phyloP scores from a whole-genome alignment of 2,329 filamentous ascomycete genomes.

The Aspergillus uvarum region DNA sequence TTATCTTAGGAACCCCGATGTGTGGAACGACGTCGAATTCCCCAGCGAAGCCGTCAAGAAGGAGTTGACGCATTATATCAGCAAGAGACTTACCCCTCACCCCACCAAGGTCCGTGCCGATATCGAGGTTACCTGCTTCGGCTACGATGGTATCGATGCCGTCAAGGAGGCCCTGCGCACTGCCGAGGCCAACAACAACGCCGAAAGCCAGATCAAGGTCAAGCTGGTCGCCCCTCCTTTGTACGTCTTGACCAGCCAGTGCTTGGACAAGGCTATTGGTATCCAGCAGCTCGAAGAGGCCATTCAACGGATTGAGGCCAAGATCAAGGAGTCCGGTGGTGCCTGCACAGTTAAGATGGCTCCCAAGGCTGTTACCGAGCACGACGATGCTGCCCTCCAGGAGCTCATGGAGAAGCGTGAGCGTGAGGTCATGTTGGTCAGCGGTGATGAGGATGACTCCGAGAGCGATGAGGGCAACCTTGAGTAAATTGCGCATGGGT shows the following conservation, averaged over 20 bases:
- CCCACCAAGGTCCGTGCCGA: conserved; percentile 99
- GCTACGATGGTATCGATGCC: conserved; percentile 97
- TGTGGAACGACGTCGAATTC: conserved; percentile 92
- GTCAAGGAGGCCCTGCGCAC: conserved; percentile 90
- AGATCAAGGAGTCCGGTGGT: conserved; percentile 75
- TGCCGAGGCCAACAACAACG: conserved; percentile 89
- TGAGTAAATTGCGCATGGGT: conserved; percentile 34
- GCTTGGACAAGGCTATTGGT: conserved; percentile 85
- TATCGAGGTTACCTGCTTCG: conserved; percentile 92
- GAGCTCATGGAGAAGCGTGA: conserved; percentile 99
- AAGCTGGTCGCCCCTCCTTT: conserved; percentile 96
- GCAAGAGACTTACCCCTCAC: conserved; percentile 94
- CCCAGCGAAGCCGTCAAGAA: conserved; percentile 80
- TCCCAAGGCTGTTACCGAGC: conserved; percentile 97
- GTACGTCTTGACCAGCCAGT: conserved; percentile 94
- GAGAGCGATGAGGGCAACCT: conserved; percentile 89
- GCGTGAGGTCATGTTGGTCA: conserved; percentile 96
- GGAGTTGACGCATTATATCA: conserved; percentile 91
- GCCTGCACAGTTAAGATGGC: conserved; percentile 93
- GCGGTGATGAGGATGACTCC: conserved; percentile 92
- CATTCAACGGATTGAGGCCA: conserved; percentile 80
- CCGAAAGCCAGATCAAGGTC: conserved; percentile 94
- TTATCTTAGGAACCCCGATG: conserved; percentile 75
- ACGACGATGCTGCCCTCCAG: conserved; percentile 94
- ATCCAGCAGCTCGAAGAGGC: conserved; percentile 84